Percentiles rank a stretch among this genome's conserved stretches.
Evolutionary conservation across 306 rosid genomes (phyloP).

Genomic region (Fragaria vesca): DNA sequence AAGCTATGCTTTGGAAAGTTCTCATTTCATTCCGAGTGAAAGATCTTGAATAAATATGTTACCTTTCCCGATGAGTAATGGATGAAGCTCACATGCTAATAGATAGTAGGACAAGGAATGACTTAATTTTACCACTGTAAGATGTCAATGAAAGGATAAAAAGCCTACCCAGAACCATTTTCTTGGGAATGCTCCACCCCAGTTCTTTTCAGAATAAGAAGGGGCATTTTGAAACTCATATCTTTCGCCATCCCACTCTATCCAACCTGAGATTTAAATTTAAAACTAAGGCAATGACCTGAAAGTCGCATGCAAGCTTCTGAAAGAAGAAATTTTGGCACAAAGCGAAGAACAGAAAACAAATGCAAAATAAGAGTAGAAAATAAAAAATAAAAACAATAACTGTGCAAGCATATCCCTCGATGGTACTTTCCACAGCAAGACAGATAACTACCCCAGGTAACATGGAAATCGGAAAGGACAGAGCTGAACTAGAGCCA

Average conservation of each 20-base stretch:
- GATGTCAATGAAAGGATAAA: constrained; percentile 24
- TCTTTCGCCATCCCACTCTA: constrained; percentile 96
- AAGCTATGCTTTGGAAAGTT: background rate
- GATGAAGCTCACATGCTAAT: background rate
- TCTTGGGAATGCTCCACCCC: constrained; percentile 98
- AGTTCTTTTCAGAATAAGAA: constrained; percentile 89
- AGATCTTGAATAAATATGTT: background rate
- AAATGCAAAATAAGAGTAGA: background rate
- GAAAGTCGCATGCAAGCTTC: constrained; percentile 7
- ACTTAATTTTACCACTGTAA: constrained; percentile 19
- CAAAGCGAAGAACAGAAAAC: background rate
- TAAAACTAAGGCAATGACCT: constrained; percentile 32
- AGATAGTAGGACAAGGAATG: background rate
- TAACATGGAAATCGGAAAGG: background rate
- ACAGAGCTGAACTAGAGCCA: background rate
- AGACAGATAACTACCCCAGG: background rate
- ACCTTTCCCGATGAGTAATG: constrained; percentile 3
- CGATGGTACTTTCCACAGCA: background rate
- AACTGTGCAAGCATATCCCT: background rate
- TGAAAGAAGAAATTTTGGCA: constrained; percentile 12
- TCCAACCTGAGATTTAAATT: constrained; percentile 79
- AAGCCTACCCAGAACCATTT: constrained; percentile 96
- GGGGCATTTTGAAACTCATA: constrained; percentile 89
- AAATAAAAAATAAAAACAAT: background rate
- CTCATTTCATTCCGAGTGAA: background rate